phyloP scores from a whole-genome alignment of 202 grass and related monocot species.

The Setaria viridis region DNA sequence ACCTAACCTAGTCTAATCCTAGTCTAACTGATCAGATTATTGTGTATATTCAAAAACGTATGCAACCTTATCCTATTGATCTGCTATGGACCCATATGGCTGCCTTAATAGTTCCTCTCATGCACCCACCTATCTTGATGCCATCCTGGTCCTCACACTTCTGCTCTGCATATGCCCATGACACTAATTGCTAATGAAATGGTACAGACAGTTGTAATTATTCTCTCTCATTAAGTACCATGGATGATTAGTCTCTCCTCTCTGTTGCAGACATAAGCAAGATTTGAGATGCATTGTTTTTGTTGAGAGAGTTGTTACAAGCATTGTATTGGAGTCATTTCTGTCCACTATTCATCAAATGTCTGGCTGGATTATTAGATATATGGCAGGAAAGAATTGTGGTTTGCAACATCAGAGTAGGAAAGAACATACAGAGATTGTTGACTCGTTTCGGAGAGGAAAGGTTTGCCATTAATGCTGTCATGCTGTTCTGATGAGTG shows the following conservation, averaged over 20 bases:
- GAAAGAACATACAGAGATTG: slow-evolving; percentile 62
- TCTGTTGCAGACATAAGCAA: slow-evolving; percentile 54
- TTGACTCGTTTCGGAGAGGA: slow-evolving; percentile 73
- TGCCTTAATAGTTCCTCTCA: neutral
- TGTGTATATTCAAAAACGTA: neutral
- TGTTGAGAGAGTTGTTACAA: slow-evolving; percentile 82
- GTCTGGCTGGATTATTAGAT: slow-evolving; percentile 59
- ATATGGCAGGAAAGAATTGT: slow-evolving; percentile 59
- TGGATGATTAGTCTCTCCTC: neutral
- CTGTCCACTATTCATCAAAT: slow-evolving; percentile 58
- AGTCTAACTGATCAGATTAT: too few relatives aligned
- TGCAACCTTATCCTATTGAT: neutral
- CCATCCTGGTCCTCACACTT: neutral
- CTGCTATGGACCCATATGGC: neutral
- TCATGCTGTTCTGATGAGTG: neutral
- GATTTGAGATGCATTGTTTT: slow-evolving; percentile 89
- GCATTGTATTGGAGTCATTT: slow-evolving; percentile 62
- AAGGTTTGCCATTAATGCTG: slow-evolving; percentile 52
- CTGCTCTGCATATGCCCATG: neutral
- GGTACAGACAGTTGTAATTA: neutral
- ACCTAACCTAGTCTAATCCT: neutral
- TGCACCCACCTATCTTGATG: neutral
- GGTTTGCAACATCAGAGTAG: slow-evolving; percentile 54
- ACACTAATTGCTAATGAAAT: neutral
- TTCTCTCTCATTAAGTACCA: neutral